Evolutionary conservation across 495 filamentous ascomycete species (phyloP), one percentile per base, ranked within the genome.

Genomic region (Penicillium alfredii): DNA sequence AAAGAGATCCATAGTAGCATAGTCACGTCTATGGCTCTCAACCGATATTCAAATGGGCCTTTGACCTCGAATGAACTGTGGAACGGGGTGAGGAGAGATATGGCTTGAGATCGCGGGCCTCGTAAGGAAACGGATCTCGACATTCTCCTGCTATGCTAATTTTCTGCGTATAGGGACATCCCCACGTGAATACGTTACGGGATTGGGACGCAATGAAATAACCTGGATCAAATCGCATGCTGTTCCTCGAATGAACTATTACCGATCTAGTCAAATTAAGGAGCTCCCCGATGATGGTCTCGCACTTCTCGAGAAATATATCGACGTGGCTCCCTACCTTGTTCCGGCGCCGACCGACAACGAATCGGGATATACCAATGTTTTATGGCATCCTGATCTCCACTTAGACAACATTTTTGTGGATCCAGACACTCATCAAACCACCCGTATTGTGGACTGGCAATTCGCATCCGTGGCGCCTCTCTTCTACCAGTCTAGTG

Each of bases 391-490:
- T 36, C 44, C 48, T 19, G 66, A 71, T 31, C 53, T 71, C 14
- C 58, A 68, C 32, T 50, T 61, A 17, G 54, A 58, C 4, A 71
- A 71, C 36, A 44, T 71, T 6, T 66, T 62, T 27, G 52, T 68
- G 1, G 47, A 59, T 42, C 56, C 49, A 13, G 33, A 44, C 10
- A 56, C 52, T 3, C 24, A 35, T 8, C 12, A 46, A 21, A 58
- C 64, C 26, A 52, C 53, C 9, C 18, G 42, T 12, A 51, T 64
- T 11, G 43, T 66, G 9, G 62, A 61, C 45, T 64, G 56, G 62
- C 56, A 66, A 30, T 54, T 51, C 6, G 48, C 50, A 12, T 50
- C 43, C 17, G 40, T 61, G 11, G 40, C 49, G 0, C 54, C 56
- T 14, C 34, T 63, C 3, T 63, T 59, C 37, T 48, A 52, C 30